Percentiles rank a stretch among this genome's conserved stretches.
Conservation (phyloP, 345 rosid genomes). For the Moricandia arvensis region DNA sequence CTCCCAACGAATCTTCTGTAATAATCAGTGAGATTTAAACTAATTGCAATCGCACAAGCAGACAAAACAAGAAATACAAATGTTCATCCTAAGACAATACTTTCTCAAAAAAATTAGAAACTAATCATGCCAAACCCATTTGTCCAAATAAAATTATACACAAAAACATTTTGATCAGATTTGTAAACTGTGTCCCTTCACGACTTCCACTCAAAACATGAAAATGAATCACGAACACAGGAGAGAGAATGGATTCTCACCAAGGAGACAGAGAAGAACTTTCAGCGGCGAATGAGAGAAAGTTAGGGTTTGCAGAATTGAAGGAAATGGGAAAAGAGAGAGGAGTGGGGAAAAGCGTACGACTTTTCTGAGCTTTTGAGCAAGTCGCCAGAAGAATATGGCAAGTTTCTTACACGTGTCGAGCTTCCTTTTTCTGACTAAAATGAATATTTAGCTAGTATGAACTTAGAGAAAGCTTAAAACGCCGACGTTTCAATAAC, state of each 20-base stretch:
- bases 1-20: slow-evolving; percentile 34
- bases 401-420: slow-evolving; percentile 33
- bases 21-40: slow-evolving; percentile 22
- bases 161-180: too few relatives aligned
- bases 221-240: not conserved
- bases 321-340: not conserved
- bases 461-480: too few relatives aligned
- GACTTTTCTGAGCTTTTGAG: slow-evolving; percentile 35
- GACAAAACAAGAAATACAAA: not conserved
- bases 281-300: slow-evolving; percentile 31
- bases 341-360: slow-evolving; percentile 13
- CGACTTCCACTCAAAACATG: not conserved
- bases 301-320: slow-evolving; percentile 34
- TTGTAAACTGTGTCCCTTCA: not conserved
- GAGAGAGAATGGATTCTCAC: slow-evolving; percentile 9
- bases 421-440: not conserved
- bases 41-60: not conserved
- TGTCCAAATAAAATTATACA: too few relatives aligned
- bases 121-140: not conserved
- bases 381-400: slow-evolving; percentile 31
- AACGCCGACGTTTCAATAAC: too few relatives aligned
- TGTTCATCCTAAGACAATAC: not conserved
- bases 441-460: not conserved
- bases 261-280: not conserved
- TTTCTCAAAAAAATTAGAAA: not conserved